Percentiles rank a stretch among this genome's conserved stretches.
phyloP scores from a whole-genome alignment of 192 early-diverging fungal species.

The Entomortierella chlamydospora region DNA sequence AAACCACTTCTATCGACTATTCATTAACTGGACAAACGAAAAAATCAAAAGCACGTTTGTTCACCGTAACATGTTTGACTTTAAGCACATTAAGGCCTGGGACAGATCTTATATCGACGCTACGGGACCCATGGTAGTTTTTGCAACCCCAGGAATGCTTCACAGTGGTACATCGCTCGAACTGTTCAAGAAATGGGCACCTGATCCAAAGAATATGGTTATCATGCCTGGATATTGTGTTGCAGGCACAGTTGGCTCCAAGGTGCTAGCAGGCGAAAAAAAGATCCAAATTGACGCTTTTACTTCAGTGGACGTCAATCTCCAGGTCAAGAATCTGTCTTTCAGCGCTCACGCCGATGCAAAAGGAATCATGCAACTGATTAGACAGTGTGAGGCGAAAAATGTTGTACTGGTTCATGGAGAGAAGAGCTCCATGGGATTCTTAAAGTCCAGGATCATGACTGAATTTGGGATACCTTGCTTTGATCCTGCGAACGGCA shows the following conservation, averaged over 20 bases:
- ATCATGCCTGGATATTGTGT: slow-evolving; percentile 99
- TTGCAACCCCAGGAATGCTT: slow-evolving; percentile 99
- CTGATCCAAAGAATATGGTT: slow-evolving; percentile 92
- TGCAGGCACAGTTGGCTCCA: slow-evolving; percentile 94
- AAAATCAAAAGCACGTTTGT: slow-evolving; percentile 95
- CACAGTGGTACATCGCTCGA: slow-evolving; percentile 94
- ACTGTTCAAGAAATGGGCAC: slow-evolving; percentile 96
- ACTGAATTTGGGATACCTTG: slow-evolving; percentile 85
- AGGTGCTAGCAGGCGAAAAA: slow-evolving; percentile 91
- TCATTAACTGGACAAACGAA: slow-evolving; percentile 98
- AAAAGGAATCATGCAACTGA: slow-evolving; percentile 97
- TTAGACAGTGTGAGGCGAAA: slow-evolving; percentile 87
- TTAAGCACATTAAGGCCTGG: slow-evolving; percentile 92
- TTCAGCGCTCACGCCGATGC: slow-evolving; percentile 98
- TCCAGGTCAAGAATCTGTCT: slow-evolving; percentile 94
- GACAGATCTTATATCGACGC: slow-evolving; percentile 74
- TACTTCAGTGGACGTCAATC: slow-evolving; percentile 81
- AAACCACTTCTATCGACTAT: slow-evolving; percentile 96
- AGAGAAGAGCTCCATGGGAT: slow-evolving; percentile 90
- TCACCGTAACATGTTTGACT: slow-evolving; percentile 97
- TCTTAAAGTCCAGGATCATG: slow-evolving; percentile 83
- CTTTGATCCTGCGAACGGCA: slow-evolving; percentile 92
- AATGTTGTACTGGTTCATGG: slow-evolving; percentile 97
- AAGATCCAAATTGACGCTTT: slow-evolving; percentile 84
- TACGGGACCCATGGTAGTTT: slow-evolving; percentile 94